These are phyloP conservation scores for Exophiala aquamarina DNA, from an alignment of 2,329 filamentous ascomycete species.

Conservation along the genomic window DNA sequence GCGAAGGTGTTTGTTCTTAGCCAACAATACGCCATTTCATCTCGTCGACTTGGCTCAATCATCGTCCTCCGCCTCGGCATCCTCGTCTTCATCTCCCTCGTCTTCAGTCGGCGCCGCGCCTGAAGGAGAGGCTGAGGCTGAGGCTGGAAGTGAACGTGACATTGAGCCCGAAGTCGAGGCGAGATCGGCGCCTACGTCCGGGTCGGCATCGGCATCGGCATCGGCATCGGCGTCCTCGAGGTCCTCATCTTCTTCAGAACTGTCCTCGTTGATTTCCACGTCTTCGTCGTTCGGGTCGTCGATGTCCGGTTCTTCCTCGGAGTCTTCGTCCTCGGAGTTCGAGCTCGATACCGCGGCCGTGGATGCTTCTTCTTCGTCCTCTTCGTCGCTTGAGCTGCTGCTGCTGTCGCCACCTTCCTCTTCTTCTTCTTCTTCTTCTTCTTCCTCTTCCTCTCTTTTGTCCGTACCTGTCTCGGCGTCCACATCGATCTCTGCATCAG, in stretches of 20 bases:
- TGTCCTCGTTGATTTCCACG: conserved; percentile 9
- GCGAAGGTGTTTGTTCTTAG: too few species aligned
- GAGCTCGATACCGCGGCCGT: not conserved
- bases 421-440: conserved; percentile 27
- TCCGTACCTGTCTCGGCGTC: conserved; percentile 17
- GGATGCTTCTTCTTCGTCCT: conserved; percentile 10
- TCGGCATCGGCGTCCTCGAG: conserved; percentile 14
- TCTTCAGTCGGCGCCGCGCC: conserved; percentile 3
- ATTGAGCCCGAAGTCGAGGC: too few species aligned
- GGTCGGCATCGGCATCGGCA: conserved; percentile 5
- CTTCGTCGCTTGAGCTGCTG: not conserved
- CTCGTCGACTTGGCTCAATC: conserved; percentile 10
- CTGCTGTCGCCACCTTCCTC: conserved; percentile 8
- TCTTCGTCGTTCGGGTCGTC: conserved; percentile 12
- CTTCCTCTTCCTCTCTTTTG: conserved; percentile 26
- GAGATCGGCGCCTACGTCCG: not conserved
- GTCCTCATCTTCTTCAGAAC: conserved; percentile 10
- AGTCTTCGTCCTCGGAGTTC: conserved; percentile 12
- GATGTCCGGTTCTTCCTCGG: conserved; percentile 11
- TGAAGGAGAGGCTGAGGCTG: too few species aligned
- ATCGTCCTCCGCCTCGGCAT: conserved; percentile 11
- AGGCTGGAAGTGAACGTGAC: too few species aligned
- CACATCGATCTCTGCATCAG: conserved; percentile 7
- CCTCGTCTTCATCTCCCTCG: conserved; percentile 15
- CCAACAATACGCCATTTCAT: not conserved